Conservation (phyloP, 2,329 filamentous ascomycete species). For the Exophiala sideris region DNA sequence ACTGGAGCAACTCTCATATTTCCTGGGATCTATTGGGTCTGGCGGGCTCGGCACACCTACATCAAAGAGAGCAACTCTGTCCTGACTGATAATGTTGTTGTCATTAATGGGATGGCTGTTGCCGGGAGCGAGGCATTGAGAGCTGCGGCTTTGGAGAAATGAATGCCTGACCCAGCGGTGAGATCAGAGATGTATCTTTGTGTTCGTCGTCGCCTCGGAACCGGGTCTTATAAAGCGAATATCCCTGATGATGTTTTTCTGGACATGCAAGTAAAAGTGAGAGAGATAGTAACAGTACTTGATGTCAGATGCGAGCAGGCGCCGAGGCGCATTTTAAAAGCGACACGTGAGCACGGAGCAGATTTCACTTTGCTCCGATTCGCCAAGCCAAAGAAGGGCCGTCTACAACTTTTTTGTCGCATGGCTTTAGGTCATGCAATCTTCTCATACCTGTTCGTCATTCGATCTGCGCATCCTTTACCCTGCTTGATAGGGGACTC, state of each 20-base stretch:
- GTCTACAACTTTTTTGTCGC: not conserved
- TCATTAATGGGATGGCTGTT: conserved; percentile 13
- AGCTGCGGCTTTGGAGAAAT: conserved; percentile 3
- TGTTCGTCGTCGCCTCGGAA: not conserved
- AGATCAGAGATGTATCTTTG: not conserved
- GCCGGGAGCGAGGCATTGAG: conserved; percentile 10
- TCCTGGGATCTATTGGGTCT: conserved; percentile 23
- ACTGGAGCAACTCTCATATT: conserved; percentile 21
- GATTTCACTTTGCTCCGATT: not conserved
- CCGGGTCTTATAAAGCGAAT: not conserved
- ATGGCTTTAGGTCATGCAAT: not conserved
- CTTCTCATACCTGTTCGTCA: not conserved
- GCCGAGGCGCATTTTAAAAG: no score
- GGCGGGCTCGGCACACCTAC: conserved; percentile 17
- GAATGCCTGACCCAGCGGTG: not conserved
- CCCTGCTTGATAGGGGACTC: not conserved
- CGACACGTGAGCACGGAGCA: no score
- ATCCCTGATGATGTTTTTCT: not conserved
- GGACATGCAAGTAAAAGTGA: no score
- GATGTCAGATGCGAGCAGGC: no score
- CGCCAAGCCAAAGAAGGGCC: not conserved
- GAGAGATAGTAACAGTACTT: no score
- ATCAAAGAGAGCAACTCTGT: conserved; percentile 18
- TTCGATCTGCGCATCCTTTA: not conserved
- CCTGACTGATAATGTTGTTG: conserved; percentile 17